Evolutionary conservation across 2,329 filamentous ascomycete genomes (phyloP).

Genomic region (Penicillium sp.): DNA sequence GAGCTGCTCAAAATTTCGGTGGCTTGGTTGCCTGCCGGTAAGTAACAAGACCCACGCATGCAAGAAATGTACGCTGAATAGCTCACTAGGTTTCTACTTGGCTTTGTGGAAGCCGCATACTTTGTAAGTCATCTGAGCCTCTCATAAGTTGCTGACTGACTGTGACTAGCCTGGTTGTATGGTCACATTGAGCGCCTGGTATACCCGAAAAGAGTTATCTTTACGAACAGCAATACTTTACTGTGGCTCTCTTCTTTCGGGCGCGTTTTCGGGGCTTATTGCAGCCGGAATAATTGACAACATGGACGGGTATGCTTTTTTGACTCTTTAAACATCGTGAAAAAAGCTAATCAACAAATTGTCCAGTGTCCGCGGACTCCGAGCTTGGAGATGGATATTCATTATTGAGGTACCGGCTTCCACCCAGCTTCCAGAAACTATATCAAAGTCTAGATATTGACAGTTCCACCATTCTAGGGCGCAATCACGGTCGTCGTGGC

Average conservation of each 20-base stretch:
- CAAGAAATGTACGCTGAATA: background rate
- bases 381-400: background rate
- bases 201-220: constrained; percentile 34
- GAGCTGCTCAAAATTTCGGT: constrained; percentile 24
- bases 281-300: background rate
- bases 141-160: background rate
- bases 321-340: background rate
- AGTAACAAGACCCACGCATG: constrained; percentile 32
- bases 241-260: constrained; percentile 40
- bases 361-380: background rate
- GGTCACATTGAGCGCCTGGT: background rate
- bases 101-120: background rate
- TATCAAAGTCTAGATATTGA: background rate
- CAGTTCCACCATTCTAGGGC: background rate
- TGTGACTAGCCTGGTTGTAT: constrained; percentile 19
- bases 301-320: background rate
- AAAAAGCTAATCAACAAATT: background rate
- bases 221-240: constrained; percentile 50
- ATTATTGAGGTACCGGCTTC: background rate
- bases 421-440: no score
- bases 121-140: background rate
- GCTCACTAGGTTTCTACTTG: background rate
- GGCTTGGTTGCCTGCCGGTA: constrained; percentile 47
- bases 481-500: background rate
- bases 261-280: constrained; percentile 29